Base-by-base conservation (phyloP, 371 early-diverging fungal genomes). In the Homolaphlyctis polyrhiza region DNA sequence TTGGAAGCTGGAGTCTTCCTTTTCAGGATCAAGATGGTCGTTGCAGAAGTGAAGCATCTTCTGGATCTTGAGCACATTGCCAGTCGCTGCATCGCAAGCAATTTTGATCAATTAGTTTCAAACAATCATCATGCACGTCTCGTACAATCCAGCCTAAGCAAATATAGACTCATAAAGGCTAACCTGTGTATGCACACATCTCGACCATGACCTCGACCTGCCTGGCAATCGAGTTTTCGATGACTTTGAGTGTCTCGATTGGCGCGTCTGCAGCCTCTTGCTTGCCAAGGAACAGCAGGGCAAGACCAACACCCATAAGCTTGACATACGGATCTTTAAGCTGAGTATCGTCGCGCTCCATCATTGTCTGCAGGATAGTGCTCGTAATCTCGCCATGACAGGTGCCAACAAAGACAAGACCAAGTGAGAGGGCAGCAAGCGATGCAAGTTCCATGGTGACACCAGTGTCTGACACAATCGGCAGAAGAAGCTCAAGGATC, bases 31-130 rank as follows among this genome's bases (percentile, higher is more conserved):
- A 59, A 95, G 77, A 68, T 96, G 97, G 74, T 96, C 96, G 57
- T 90, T 91, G 83, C 96, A 95, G 62, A 86, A 71, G 70, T 94
- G 95, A 49, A 97, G 86, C 94, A 97, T 91, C 69, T 90, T 87
- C 74, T 98, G 98, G 13, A 98, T 84, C 76, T 92, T 94, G 57
- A 97, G 81, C 11, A 98, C 98, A 73, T 98, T 95, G 35, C 98
- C 98, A 14, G 96, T 89, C 36, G 77, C 81, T 78, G 52, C 6
- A n/a, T n/a, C n/a, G n/a, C n/a, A 49, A 32, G 11, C 6, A 57
- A 23, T 52, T 5, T 58, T 29, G 3, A 50, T 8, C 21, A 55
- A 11, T 18, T 43, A 21, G 29, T 14, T 28, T 27, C 8, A 8
- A 14, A 28, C 28, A 35, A 13, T 0, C 47, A 21, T 16, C 45